A percentile compares a stretch with the other conserved stretches of the same genome.
phyloP scores from a whole-genome alignment of 805 yeast species.

The Suhomyces prunicola region DNA sequence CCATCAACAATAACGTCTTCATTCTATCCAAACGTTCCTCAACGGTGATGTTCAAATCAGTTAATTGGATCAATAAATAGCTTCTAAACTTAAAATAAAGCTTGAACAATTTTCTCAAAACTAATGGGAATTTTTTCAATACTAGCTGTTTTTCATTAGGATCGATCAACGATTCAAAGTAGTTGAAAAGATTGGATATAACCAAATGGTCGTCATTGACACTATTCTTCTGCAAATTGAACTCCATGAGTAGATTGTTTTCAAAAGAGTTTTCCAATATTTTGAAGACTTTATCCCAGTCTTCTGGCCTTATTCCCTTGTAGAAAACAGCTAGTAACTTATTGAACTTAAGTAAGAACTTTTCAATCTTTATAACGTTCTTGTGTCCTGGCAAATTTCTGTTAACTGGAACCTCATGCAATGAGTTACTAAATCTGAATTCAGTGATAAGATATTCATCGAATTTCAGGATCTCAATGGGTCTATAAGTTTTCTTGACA shows the following conservation, averaged over 20 bases:
- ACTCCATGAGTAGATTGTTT: conserved; percentile 56
- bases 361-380: conserved; percentile 50
- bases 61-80: conserved; percentile 61
- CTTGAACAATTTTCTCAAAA: conserved; percentile 62
- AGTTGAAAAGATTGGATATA: conserved; percentile 65
- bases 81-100: conserved; percentile 65
- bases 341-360: conserved; percentile 64
- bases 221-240: conserved; percentile 39
- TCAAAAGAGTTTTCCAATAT: conserved; percentile 67
- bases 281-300: conserved; percentile 79
- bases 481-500: conserved; percentile 68
- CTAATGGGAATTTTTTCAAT: conserved; percentile 56
- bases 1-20: conserved; percentile 61
- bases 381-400: conserved; percentile 44
- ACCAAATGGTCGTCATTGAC: conserved; percentile 54
- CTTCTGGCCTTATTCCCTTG: conserved; percentile 55
- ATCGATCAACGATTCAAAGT: conserved; percentile 60
- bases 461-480: conserved; percentile 42
- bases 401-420: conserved; percentile 47
- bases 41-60: conserved; percentile 55
- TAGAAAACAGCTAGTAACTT: conserved; percentile 56
- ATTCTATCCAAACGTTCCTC: conserved; percentile 66
- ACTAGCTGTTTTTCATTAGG: conserved; percentile 37
- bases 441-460: conserved; percentile 37
- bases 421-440: conserved; percentile 39